Percentiles rank a stretch among this genome's conserved stretches.
Evolutionary conservation across 2,329 filamentous ascomycete genomes (phyloP).

Genomic region (Microdochium paspali): DNA sequence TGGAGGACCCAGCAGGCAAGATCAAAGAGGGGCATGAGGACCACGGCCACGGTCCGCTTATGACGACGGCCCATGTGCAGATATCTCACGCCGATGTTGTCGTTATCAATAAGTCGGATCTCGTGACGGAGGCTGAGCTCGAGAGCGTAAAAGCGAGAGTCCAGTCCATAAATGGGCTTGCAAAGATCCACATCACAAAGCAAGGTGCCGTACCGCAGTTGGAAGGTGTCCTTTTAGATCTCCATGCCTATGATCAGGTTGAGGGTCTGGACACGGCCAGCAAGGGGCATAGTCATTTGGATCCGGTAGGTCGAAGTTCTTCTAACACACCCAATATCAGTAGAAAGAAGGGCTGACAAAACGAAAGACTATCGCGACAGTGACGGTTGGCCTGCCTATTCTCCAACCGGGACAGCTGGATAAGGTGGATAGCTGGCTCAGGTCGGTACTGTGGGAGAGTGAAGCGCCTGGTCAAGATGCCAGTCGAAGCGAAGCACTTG

Average conservation of each 20-base stretch:
- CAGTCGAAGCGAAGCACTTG: slow-evolving; percentile 39
- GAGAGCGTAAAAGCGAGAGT: slow-evolving; percentile 62
- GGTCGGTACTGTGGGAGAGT: slow-evolving; percentile 75
- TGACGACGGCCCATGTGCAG: slow-evolving; percentile 91
- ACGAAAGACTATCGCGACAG: slow-evolving; percentile 66
- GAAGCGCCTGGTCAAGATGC: slow-evolving; percentile 39
- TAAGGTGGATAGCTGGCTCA: slow-evolving; percentile 70
- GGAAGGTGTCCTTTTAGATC: slow-evolving; percentile 77
- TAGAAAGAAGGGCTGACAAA: slow-evolving; percentile 10
- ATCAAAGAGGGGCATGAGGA: slow-evolving; percentile 41
- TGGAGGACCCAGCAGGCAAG: slow-evolving; percentile 61
- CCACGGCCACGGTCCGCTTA: slow-evolving; percentile 51
- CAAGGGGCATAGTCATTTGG: slow-evolving; percentile 84
- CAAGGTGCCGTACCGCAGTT: slow-evolving; percentile 72
- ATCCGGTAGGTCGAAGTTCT: slow-evolving; percentile 51
- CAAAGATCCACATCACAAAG: slow-evolving; percentile 73
- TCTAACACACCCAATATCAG: not conserved
- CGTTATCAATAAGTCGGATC: slow-evolving; percentile 86
- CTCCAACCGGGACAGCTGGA: slow-evolving; percentile 49
- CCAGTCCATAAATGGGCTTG: slow-evolving; percentile 78
- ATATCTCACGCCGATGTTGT: slow-evolving; percentile 96
- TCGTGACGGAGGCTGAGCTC: slow-evolving; percentile 64
- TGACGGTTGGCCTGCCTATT: slow-evolving; percentile 58
- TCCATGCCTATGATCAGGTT: slow-evolving; percentile 87
- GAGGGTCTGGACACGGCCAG: slow-evolving; percentile 58